Conservation (phyloP, 352 stramenopile genomes). For the Globisporangium polare region DNA sequence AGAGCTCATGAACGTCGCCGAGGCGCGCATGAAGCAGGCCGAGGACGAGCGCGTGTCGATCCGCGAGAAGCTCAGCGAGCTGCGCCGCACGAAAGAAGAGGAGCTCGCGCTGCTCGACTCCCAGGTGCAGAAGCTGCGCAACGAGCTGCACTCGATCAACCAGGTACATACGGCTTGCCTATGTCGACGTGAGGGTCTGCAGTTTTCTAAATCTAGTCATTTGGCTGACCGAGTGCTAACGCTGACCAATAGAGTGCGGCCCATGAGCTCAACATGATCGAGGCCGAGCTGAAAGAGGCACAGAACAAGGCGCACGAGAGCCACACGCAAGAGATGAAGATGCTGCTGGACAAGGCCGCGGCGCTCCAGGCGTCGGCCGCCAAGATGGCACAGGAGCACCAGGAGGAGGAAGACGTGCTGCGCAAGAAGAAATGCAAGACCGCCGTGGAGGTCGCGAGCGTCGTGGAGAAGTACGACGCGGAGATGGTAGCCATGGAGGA, state of each 20-base stretch:
- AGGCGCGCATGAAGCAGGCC: constrained; percentile 76
- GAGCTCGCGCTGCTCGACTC: constrained; percentile 75
- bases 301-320: constrained; percentile 70
- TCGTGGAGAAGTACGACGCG: constrained; percentile 76
- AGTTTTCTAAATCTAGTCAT: neutral
- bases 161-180: constrained; percentile 26
- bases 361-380: constrained; percentile 47
- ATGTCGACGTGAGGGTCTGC: too few relatives aligned
- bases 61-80: constrained; percentile 70
- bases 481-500: constrained; percentile 67
- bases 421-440: constrained; percentile 84
- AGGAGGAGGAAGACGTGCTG: constrained; percentile 73
- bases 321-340: constrained; percentile 78
- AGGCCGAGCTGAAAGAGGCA: constrained; percentile 69
- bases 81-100: constrained; percentile 80
- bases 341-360: constrained; percentile 50
- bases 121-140: constrained; percentile 78
- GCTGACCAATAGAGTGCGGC: constrained; percentile 34
- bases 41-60: constrained; percentile 77
- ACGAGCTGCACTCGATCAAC: constrained; percentile 71
- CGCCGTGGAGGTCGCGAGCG: constrained; percentile 55
- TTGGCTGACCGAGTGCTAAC: neutral
- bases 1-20: constrained; percentile 70
- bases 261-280: constrained; percentile 74
- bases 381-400: constrained; percentile 80